These are phyloP conservation scores for Dothistroma septosporum DNA, from an alignment of 2,329 filamentous ascomycete species.

Conservation along the genomic window DNA sequence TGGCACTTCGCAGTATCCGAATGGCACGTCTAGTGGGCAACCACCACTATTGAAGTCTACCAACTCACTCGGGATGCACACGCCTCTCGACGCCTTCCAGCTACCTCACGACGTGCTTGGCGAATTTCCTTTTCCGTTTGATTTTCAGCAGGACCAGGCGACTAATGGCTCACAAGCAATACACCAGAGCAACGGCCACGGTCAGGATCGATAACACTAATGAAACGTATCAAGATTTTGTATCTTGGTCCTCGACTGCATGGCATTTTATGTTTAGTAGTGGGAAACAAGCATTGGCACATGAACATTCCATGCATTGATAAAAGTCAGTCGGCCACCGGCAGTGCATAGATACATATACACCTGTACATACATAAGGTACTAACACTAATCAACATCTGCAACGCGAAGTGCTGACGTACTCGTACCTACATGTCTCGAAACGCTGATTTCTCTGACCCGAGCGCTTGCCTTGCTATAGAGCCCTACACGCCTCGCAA, in stretches of 20 bases:
- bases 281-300: background rate
- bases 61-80: conserved; percentile 18
- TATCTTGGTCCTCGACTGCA: background rate
- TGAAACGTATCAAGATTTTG: background rate
- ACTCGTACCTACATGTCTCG: background rate
- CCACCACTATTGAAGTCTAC: conserved; percentile 5
- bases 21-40: background rate
- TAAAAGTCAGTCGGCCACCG: background rate
- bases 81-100: conserved; percentile 36
- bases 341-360: background rate
- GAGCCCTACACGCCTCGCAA: too few species aligned
- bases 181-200: background rate
- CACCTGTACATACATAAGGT: background rate
- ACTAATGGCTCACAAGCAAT: background rate
- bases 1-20: background rate
- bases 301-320: background rate
- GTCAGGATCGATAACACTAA: background rate
- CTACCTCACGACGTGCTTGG: conserved; percentile 40
- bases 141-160: conserved; percentile 14
- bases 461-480: too few species aligned
- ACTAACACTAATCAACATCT: background rate
- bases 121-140: conserved; percentile 41
- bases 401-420: background rate
- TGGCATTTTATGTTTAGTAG: background rate
- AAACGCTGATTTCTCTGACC: background rate